phyloP scores from a whole-genome alignment of 257 asterid genomes.

The Nicotiana attenuata region DNA sequence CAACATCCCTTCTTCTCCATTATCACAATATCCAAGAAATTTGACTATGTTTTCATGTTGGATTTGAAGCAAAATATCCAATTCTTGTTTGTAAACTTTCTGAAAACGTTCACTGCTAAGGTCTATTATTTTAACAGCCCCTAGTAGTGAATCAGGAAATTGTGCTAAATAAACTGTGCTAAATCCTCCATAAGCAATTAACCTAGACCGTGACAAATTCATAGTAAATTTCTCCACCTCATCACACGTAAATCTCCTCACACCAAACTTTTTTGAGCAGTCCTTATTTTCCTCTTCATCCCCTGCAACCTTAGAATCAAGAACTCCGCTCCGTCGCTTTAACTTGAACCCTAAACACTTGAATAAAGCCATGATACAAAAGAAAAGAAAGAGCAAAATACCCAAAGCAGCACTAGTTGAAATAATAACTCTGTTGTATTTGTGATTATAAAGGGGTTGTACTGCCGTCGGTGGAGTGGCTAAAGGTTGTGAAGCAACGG shows the following conservation, averaged over 20 bases:
- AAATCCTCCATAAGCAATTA: conserved; percentile 69
- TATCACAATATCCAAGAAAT: conserved; percentile 44
- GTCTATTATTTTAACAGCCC: conserved; percentile 52
- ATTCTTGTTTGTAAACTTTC: conserved; percentile 43
- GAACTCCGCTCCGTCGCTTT: not conserved
- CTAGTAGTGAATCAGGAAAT: conserved; percentile 30
- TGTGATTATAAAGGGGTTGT: not conserved
- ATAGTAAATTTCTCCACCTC: conserved; percentile 34
- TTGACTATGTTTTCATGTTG: conserved; percentile 51
- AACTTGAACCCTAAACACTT: conserved; percentile 1
- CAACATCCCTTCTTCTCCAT: conserved; percentile 42
- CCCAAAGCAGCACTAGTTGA: not conserved
- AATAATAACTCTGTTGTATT: not conserved
- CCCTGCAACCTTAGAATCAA: not conserved
- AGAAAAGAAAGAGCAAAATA: not conserved
- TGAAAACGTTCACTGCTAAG: conserved; percentile 43
- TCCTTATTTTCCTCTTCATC: not conserved
- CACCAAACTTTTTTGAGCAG: not conserved
- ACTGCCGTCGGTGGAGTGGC: conserved; percentile 7
- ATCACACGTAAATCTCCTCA: conserved; percentile 28
- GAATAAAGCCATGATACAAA: not conserved
- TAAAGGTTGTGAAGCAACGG: not conserved
- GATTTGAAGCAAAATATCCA: conserved; percentile 43
- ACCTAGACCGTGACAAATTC: conserved; percentile 32
- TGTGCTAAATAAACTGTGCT: conserved; percentile 66